Evolutionary conservation across 805 yeast genomes (phyloP).

Genomic region (Teunomyces pallodes): DNA sequence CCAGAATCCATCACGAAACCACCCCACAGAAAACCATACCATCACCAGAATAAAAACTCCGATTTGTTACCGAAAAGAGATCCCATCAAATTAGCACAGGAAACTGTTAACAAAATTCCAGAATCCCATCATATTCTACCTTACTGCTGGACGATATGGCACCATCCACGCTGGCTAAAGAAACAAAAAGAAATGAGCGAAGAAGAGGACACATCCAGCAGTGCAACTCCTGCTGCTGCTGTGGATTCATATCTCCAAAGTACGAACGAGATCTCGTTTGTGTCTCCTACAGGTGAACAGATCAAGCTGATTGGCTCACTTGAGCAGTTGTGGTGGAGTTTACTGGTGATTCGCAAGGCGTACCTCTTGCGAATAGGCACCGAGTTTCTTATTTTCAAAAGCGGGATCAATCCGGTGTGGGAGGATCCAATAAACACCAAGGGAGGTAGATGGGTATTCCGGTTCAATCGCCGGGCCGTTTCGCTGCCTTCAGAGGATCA

Average conservation of each 20-base stretch:
- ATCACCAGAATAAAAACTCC: conserved; percentile 6
- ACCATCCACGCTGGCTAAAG: conserved; percentile 36
- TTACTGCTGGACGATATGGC: conserved; percentile 52
- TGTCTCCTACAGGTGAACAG: conserved; percentile 10
- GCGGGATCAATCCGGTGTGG: conserved; percentile 65
- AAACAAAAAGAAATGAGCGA: conserved; percentile 16
- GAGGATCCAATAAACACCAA: conserved; percentile 59
- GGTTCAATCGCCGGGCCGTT: conserved; percentile 40
- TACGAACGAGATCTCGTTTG: conserved; percentile 37
- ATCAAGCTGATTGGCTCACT: conserved; percentile 41
- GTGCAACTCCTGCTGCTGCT: conserved; percentile 21
- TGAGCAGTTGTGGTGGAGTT: conserved; percentile 53
- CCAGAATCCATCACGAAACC: conserved; percentile 7
- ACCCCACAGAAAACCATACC: conserved; percentile 6
- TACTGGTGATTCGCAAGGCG: conserved; percentile 38
- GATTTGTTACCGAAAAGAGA: conserved; percentile 33
- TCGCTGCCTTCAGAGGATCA: conserved; percentile 7
- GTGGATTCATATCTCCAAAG: conserved; percentile 46
- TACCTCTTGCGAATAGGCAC: conserved; percentile 43
- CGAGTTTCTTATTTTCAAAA: conserved; percentile 56
- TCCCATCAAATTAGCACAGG: conserved; percentile 33
- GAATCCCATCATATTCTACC: conserved; percentile 39
- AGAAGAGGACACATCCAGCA: conserved; percentile 9
- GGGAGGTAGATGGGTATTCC: conserved; percentile 65
- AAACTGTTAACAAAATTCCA: conserved; percentile 26